Percentiles rank a stretch among this genome's conserved stretches.
These are phyloP conservation scores for Tolypocladium sp. DNA, from an alignment of 2,329 filamentous ascomycete species.

Conservation along the genomic window DNA sequence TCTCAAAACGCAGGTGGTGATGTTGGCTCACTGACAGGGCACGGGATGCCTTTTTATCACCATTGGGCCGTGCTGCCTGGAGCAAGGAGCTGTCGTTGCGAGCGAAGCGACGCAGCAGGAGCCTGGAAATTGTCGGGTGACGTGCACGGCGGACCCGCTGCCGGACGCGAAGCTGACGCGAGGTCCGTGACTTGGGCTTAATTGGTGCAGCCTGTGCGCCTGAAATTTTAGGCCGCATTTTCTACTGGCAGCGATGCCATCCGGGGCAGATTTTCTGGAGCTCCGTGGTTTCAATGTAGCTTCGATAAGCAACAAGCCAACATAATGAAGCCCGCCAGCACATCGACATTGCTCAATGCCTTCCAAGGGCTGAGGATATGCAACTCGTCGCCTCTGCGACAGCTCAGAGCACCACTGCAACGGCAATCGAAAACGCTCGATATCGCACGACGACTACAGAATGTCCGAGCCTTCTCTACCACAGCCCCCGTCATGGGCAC, in stretches of 20 bases:
- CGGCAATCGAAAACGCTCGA: constrained; percentile 17
- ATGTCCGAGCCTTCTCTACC: constrained; percentile 63
- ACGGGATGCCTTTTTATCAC: constrained; percentile 10
- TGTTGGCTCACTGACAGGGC: not conserved
- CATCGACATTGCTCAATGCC: constrained; percentile 38
- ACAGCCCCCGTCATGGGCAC: constrained; percentile 50
- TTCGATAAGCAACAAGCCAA: constrained; percentile 11
- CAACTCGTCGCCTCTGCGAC: constrained; percentile 27
- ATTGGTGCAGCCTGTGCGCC: constrained; percentile 13
- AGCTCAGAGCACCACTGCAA: constrained; percentile 22
- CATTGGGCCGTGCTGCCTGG: constrained; percentile 13
- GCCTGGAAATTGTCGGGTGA: constrained; percentile 20
- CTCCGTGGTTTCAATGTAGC: constrained; percentile 11
- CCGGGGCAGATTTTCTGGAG: constrained; percentile 24
- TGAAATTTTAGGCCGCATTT: constrained; percentile 14
- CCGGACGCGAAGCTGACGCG: constrained; percentile 37
- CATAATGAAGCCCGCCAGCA: constrained; percentile 36
- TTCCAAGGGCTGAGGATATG: constrained; percentile 41
- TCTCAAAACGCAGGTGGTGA: not conserved
- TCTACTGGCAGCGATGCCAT: constrained; percentile 1
- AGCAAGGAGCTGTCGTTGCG: constrained; percentile 1
- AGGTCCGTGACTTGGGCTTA: constrained; percentile 28
- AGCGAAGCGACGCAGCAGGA: constrained; percentile 10
- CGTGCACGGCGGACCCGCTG: constrained; percentile 20
- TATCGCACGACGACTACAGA: constrained; percentile 27